Evolutionary conservation across 768 basidiomycete species (phyloP).

Genomic region (Leccinum uliginosum): DNA sequence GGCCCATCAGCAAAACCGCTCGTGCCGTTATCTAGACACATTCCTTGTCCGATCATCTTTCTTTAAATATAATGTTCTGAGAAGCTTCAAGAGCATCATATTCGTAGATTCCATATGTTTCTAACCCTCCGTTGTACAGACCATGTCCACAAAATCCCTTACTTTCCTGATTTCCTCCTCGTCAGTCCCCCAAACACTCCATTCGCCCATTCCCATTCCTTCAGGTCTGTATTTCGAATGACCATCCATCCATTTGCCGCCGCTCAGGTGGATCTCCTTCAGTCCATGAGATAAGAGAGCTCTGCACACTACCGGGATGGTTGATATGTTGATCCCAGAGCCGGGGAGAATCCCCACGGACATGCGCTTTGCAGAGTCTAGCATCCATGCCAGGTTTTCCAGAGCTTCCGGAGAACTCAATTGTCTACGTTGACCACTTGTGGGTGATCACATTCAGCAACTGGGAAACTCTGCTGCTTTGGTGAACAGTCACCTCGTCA

Average conservation of each 20-base stretch:
- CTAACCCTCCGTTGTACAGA: background rate
- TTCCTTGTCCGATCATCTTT: no score
- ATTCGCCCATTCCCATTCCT: conserved; percentile 74
- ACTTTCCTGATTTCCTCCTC: conserved; percentile 49
- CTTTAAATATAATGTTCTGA: no score
- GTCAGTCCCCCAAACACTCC: conserved; percentile 66
- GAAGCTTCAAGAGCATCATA: no score
- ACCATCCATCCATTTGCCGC: conserved; percentile 57
- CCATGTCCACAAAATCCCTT: conserved; percentile 41
- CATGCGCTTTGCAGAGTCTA: conserved; percentile 20
- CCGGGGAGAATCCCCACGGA: conserved; percentile 57
- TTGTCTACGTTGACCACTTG: conserved; percentile 50
- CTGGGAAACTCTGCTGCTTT: background rate
- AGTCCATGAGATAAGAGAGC: conserved; percentile 53
- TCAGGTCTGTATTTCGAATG: conserved; percentile 46
- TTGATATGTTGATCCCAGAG: conserved; percentile 65
- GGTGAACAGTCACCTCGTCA: conserved; percentile 59
- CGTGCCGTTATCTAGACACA: no score
- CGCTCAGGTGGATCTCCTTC: conserved; percentile 72
- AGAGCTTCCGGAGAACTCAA: conserved; percentile 39
- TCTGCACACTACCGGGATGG: conserved; percentile 45
- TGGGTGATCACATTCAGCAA: background rate
- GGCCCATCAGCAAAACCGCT: no score
- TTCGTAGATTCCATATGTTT: no score
- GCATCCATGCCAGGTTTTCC: conserved; percentile 37